Conservation (phyloP, 345 rosid genomes). For the Arabidopsis arenosa region DNA sequence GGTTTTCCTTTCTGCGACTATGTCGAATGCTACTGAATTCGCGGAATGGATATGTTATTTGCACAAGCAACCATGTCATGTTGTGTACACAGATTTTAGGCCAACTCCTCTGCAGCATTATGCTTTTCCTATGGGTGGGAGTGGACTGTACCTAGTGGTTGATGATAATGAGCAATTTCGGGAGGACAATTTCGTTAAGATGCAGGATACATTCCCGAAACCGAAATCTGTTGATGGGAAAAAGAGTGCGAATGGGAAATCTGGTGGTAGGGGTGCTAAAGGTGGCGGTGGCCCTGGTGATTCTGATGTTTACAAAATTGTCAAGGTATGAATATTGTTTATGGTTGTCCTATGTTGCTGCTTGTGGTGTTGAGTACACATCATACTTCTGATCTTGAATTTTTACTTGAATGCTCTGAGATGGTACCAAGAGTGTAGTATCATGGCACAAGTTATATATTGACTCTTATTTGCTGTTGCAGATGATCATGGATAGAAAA, state of each 20-base stretch:
- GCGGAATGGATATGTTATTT: constrained; percentile 96
- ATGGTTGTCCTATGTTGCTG: constrained; percentile 23
- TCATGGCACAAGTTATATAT: not conserved
- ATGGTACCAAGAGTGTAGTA: not conserved
- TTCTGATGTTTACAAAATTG: constrained; percentile 93
- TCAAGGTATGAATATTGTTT: constrained; percentile 63
- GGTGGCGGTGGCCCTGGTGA: constrained; percentile 75
- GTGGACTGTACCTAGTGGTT: constrained; percentile 92
- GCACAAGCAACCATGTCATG: constrained; percentile 98
- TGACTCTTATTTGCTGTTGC: constrained; percentile 39
- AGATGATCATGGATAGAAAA: constrained; percentile 97
- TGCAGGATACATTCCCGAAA: constrained; percentile 80
- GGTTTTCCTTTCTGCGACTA: constrained; percentile 98
- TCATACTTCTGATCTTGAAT: not conserved
- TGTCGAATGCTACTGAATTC: constrained; percentile 98
- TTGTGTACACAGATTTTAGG: constrained; percentile 94
- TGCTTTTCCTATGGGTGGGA: constrained; percentile 90
- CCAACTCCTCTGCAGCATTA: constrained; percentile 99
- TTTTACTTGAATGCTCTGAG: not conserved
- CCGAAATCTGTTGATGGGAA: constrained; percentile 63
- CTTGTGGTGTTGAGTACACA: constrained; percentile 1
- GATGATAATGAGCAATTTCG: constrained; percentile 94
- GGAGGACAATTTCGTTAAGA: constrained; percentile 92
- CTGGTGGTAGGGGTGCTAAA: constrained; percentile 83
- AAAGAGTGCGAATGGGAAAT: constrained; percentile 68